Base-by-base conservation (phyloP, 768 basidiomycete genomes). In the Tephrocybe rancida region DNA sequence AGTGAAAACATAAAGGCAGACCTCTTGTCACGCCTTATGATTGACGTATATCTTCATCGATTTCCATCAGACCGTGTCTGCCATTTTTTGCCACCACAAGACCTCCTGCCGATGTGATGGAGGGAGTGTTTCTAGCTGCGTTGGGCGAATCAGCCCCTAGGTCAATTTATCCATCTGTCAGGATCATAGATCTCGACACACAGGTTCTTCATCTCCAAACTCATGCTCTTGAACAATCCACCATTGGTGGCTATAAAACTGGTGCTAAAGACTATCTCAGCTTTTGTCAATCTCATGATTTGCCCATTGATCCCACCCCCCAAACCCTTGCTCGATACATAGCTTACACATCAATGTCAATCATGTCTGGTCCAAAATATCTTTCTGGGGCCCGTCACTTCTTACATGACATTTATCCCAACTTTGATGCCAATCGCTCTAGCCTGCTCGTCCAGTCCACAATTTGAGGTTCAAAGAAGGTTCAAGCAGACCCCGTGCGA, bases 381-480 rank as follows among this genome's bases (percentile, higher is more conserved):
- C 60, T 67, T 3, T 51, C 65, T 3, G 67, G 65, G 9, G 56
- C 52, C n/a, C 48, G 60, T 0, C 60, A 68, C 38, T 63, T 64
- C 35, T 46, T 69, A 8, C 53, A 50, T 2, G 54, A 62, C 21
- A 16, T 63, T 21, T 69, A 57, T 39, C 63, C 68, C 38, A 50
- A 65, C 10, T 68, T 65, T 35, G 61, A 64, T 24, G 21, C 22
- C 3, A 59, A 58, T 47, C 51, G 61, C 0, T n/a, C 55, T 0
- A 48, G 57, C 34, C 57, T 59, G 11, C 18, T 60, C 0, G 64
- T 67, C 0, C 56, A 59, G 27, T 42, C 60, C 0, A 61, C 61
- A 0, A 63, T 66, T 30, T 6, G 50, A 3, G 61, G 61, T 2
- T 59, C 62, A 0, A 61, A 50, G 37, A 53, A 56, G 11, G 19